Evolutionary conservation across 2,329 filamentous ascomycete species (phyloP).

Genomic region (Arthrobotrys megalospora): DNA sequence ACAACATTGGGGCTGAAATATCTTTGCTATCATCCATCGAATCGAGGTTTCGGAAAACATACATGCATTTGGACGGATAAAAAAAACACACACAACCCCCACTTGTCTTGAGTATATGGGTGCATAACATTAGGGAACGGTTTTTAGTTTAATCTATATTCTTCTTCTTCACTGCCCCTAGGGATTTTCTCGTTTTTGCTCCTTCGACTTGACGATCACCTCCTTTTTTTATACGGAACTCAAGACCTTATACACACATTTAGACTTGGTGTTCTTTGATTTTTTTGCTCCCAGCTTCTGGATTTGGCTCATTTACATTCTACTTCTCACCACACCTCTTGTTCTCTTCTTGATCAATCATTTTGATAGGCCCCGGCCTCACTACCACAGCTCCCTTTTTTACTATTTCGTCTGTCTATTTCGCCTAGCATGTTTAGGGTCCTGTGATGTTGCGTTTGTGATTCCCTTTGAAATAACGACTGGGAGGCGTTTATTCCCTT

Average conservation of each 20-base stretch:
- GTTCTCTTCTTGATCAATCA: slow-evolving; percentile 11
- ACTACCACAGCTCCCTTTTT: slow-evolving; percentile 12
- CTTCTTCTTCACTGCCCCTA: slow-evolving; percentile 26
- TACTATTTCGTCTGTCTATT: slow-evolving; percentile 31
- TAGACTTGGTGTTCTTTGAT: slow-evolving; percentile 60
- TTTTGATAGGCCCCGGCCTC: slow-evolving; percentile 16
- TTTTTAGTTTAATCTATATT: slow-evolving; percentile 17
- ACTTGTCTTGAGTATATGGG: slow-evolving; percentile 29
- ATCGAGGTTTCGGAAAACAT: slow-evolving; percentile 5
- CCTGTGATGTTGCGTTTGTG: slow-evolving; percentile 46
- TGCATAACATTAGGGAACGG: slow-evolving; percentile 37
- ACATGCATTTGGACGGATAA: slow-evolving; percentile 48
- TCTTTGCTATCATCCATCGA: slow-evolving; percentile 17
- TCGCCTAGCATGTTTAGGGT: slow-evolving; percentile 45
- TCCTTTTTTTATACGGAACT: slow-evolving; percentile 40
- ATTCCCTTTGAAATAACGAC: slow-evolving; percentile 57
- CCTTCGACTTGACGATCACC: slow-evolving; percentile 8
- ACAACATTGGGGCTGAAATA: slow-evolving; percentile 7
- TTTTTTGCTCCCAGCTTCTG: slow-evolving; percentile 31
- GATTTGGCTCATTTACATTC: slow-evolving; percentile 26
- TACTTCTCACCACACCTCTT: slow-evolving; percentile 29
- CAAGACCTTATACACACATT: slow-evolving; percentile 56
- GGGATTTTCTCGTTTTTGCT: slow-evolving; percentile 15
- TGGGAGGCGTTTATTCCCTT: slow-evolving; percentile 58
- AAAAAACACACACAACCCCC: slow-evolving; percentile 1